phyloP scores from a whole-genome alignment of 2,329 filamentous ascomycete species.

The Clarireedia hainanense region DNA sequence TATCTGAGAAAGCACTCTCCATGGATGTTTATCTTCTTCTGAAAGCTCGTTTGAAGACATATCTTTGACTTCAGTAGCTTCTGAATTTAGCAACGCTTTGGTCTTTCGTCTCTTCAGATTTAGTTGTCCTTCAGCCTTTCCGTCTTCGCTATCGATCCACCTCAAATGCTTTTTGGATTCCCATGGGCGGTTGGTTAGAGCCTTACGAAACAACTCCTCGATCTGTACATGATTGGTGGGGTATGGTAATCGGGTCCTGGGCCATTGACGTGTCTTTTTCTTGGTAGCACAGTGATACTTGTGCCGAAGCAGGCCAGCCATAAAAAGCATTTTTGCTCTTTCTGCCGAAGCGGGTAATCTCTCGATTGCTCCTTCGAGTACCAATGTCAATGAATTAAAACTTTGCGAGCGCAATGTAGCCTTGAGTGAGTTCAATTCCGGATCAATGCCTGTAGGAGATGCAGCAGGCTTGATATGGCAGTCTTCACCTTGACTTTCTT shows the following conservation, averaged over 20 bases:
- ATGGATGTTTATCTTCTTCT: neutral
- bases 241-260: neutral
- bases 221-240: neutral
- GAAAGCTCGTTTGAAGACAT: neutral
- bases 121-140: neutral
- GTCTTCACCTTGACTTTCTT: no score
- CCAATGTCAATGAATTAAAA: no score
- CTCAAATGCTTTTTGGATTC: neutral
- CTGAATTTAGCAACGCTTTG: neutral
- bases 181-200: neutral
- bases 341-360: no score
- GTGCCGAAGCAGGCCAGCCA: no score
- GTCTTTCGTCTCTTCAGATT: neutral
- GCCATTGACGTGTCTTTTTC: neutral
- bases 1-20: neutral
- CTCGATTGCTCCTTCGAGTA: no score
- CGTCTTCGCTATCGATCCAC: neutral
- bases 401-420: no score
- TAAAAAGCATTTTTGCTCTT: no score
- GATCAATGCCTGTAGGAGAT: no score
- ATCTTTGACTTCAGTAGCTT: neutral
- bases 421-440: no score
- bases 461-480: no score
- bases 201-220: neutral
- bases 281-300: no score